Base-by-base conservation (phyloP, 2,329 filamentous ascomycete genomes). In the Aspergillus chevalieri region DNA sequence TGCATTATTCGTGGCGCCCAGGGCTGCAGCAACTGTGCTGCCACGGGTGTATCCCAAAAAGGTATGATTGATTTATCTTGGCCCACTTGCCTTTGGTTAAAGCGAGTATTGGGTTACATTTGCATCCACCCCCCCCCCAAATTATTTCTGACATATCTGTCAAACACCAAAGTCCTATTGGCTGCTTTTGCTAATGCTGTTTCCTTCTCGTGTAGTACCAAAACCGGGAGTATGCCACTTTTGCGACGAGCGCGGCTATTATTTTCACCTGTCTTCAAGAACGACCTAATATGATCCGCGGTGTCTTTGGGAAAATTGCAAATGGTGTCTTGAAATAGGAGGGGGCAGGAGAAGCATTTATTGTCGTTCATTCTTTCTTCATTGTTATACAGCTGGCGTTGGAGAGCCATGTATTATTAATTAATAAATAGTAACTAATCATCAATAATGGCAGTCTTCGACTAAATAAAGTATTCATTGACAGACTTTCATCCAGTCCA, bases 1-100 rank as follows among this genome's bases (percentile, higher is more conserved):
- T 63, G 81, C 85, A 7, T 76, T 93, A 36, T 94, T 94, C 65
- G 88, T 93, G 41, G 82, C 86, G 17, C 89, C 89, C 0, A 78
- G 88, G 54, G 89, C 89, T 12, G 74, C 88, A 54, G 87, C 86
- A 7, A 88, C 86, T 0, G 66, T 91, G 52, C 70, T 94, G 14
- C 89, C 89, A 6, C 74, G 89, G 52, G 75, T 80, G 38, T 94
- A 93, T 66, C 64, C 76, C 52, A 69, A 66, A 58, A 73, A 73
- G 65, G 69, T 72, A 65, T 57, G 60, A 47, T 48, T 50, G 6
- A 47, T 41, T 41, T 24, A 28, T 22, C 43, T 49, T 38, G 41
- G 44, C 38, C 22, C 10, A 41, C 17, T 19, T 12, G 38, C 5
- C 38, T 21, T 6, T 38, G 34, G 17, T 38, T 17, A 19, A 38